A percentile compares a stretch with the other conserved stretches of the same genome.
phyloP scores from a whole-genome alignment of 106 monocot species.

The Dioscorea zingiberensis region DNA sequence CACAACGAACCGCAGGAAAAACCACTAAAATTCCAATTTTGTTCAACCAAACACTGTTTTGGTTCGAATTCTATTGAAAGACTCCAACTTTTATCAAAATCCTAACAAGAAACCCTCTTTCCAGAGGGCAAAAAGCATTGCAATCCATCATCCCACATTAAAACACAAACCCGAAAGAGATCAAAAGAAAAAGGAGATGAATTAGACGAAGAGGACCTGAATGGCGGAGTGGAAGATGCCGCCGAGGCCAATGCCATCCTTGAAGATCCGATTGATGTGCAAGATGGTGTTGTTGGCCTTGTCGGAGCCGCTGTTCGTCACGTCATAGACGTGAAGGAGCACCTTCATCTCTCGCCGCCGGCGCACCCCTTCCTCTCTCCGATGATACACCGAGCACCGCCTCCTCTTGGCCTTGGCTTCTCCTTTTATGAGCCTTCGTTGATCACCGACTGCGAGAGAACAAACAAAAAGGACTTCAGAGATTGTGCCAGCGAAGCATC shows the following conservation, averaged over 20 bases:
- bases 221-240: slow-evolving; percentile 47
- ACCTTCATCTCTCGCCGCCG: slow-evolving; percentile 9
- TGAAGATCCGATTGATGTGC: slow-evolving; percentile 41
- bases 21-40: too few relatives aligned
- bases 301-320: slow-evolving; percentile 34
- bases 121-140: too few relatives aligned
- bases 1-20: too few relatives aligned
- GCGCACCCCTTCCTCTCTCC: not conserved
- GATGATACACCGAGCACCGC: not conserved
- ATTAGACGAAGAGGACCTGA: slow-evolving; percentile 12
- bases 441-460: not conserved
- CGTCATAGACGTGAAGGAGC: slow-evolving; percentile 40
- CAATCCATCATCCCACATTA: not conserved
- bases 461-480: too few relatives aligned
- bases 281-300: slow-evolving; percentile 43
- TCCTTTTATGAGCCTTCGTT: not conserved
- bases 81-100: too few relatives aligned
- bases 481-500: not conserved
- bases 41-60: too few relatives aligned
- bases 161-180: not conserved
- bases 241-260: slow-evolving; percentile 41
- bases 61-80: too few relatives aligned
- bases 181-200: not conserved
- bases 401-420: not conserved
- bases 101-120: too few relatives aligned